Percentiles rank a stretch among this genome's conserved stretches.
phyloP scores from a whole-genome alignment of 208 protist species.

The Acanthamoeba rhysodes region DNA sequence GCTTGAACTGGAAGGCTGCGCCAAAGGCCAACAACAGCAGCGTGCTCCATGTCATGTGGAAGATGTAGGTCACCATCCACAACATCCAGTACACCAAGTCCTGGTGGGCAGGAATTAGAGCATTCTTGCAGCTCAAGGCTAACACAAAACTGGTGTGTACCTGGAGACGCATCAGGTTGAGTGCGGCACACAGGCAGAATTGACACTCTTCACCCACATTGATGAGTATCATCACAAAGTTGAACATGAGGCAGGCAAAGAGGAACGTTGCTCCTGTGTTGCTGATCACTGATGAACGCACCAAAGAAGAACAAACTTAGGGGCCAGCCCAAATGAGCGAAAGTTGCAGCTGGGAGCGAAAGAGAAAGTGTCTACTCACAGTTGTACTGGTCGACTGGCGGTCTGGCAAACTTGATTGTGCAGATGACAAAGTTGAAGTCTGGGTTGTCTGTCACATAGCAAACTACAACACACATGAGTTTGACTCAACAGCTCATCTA shows the following conservation, averaged over 20 bases:
- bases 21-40: constrained; percentile 77
- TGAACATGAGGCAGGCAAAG: constrained; percentile 86
- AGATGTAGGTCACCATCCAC: constrained; percentile 80
- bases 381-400: constrained; percentile 23
- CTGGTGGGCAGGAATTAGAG: background rate
- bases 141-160: background rate
- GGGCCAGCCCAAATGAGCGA: background rate
- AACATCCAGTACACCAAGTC: constrained; percentile 80
- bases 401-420: constrained; percentile 58
- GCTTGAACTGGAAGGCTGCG: constrained; percentile 73
- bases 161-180: constrained; percentile 87
- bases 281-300: constrained; percentile 76
- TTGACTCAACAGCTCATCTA: too few relatives aligned
- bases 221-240: constrained; percentile 81
- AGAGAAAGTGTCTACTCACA: constrained; percentile 7
- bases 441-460: constrained; percentile 45
- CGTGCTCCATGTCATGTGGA: constrained; percentile 47
- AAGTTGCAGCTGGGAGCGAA: background rate
- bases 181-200: constrained; percentile 81
- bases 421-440: constrained; percentile 39
- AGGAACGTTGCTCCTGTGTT: constrained; percentile 79
- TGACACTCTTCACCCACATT: constrained; percentile 83
- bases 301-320: too few relatives aligned
- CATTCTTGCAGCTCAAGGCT: background rate
- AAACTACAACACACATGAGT: background rate